Base-by-base conservation (phyloP, 257 asterid species). In the Misopates orontium region DNA sequence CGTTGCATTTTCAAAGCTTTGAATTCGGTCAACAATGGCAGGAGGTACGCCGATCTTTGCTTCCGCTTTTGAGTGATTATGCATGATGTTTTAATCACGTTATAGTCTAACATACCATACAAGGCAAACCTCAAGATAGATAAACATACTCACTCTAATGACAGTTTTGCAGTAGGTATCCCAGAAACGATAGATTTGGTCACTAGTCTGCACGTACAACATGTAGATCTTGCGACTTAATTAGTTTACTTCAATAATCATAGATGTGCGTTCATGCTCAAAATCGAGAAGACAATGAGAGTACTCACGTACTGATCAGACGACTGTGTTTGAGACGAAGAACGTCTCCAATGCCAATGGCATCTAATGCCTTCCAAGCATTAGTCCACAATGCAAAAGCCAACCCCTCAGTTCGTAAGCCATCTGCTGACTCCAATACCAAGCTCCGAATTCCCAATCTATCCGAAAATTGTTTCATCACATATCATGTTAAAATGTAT, bases 281-380 rank as follows among this genome's bases (percentile, higher is more conserved):
- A 36, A 2, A 2, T 28, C 8, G 56, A 32, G 8, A 22, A 47
- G 10, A 5, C 10, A 44, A 10, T 13, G 52, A 60, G 1, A 44
- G 10, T 9, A 18, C 17, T 53, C 60, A 79, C 85, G 73, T 36
- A 39, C 57, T 75, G 44, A n/a, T n/a, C n/a, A 83, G 80, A 39
- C 64, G 63, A 42, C 36, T 69, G 54, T 81, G 82, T 0, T 64
- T 54, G 10, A 48, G 65, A n/a, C 85, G 78, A 61, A 82, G 85
- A 31, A 31, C 3, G 50, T 70, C 52, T 25, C 83, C 83, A 54
- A 80, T 28, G 40, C 83, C 83, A 39, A 80, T 50, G 32, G 82
- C 78, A 56, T 83, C 85, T 52, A 83, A 64, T 19, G 85, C 85
- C 65, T 70, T 79, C 83, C 85, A 77, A 16, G 88, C 79, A 57